phyloP scores from a whole-genome alignment of 1,139 yeast genomes.

The Saccharomyces hybrid region DNA sequence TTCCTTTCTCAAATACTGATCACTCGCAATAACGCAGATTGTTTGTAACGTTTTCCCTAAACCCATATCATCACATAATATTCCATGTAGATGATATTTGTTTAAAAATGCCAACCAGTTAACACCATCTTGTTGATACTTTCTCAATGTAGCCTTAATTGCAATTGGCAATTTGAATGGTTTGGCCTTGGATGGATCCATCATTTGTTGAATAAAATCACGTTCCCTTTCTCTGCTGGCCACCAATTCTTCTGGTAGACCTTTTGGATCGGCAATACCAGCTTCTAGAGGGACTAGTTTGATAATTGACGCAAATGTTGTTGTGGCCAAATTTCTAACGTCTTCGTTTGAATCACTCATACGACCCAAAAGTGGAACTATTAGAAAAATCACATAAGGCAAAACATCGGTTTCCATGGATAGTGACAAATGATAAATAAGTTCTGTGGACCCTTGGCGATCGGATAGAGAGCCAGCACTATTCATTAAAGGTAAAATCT shows the following conservation, averaged over 20 bases:
- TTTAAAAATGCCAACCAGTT: constrained; percentile 86
- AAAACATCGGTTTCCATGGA: constrained; percentile 84
- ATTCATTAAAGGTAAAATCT: constrained; percentile 69
- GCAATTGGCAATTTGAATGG: too few relatives aligned
- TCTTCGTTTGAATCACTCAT: constrained; percentile 95
- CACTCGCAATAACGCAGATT: constrained; percentile 93
- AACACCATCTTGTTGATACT: constrained; percentile 92
- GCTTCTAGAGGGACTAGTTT: constrained; percentile 95
- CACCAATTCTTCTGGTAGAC: constrained; percentile 75
- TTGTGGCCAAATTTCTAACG: constrained; percentile 84
- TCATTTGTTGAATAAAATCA: constrained; percentile 93
- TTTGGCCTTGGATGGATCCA: constrained; percentile 70
- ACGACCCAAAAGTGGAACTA: constrained; percentile 93
- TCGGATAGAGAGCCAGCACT: constrained; percentile 66
- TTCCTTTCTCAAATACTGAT: constrained; percentile 77
- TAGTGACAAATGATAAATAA: constrained; percentile 73
- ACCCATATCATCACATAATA: constrained; percentile 38
- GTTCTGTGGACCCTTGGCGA: constrained; percentile 92
- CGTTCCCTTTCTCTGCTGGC: constrained; percentile 91
- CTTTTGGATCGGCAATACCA: constrained; percentile 93
- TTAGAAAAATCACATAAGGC: constrained; percentile 90
- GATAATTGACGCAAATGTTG: constrained; percentile 93
- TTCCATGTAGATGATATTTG: constrained; percentile 73
- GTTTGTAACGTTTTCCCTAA: constrained; percentile 34
- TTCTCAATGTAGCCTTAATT: constrained; percentile 71